Evolutionary conservation across 768 basidiomycete species (phyloP).

Genomic region (Hygrocybe coccinea): DNA sequence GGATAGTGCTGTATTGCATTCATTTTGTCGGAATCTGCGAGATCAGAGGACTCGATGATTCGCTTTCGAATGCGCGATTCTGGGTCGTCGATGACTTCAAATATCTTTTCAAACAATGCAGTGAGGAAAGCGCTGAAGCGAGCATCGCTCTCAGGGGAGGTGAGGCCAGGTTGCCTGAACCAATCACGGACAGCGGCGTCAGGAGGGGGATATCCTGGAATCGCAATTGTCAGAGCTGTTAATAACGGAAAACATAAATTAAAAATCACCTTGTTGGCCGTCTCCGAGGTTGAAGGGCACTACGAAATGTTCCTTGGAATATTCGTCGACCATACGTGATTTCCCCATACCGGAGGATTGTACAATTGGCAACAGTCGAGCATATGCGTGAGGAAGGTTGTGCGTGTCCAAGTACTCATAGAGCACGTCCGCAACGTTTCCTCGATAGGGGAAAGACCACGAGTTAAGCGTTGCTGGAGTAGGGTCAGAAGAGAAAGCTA

Average conservation of each 20-base stretch:
- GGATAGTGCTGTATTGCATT: not conserved
- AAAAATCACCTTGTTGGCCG: not conserved
- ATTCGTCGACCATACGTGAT: slow-evolving; percentile 6
- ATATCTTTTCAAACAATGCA: slow-evolving; percentile 1
- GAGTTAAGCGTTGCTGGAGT: slow-evolving; percentile 5
- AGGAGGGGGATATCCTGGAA: slow-evolving; percentile 1
- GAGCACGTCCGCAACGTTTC: slow-evolving; percentile 18
- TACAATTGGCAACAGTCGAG: slow-evolving; percentile 2
- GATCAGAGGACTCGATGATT: not conserved
- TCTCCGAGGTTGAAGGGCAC: slow-evolving; percentile 5
- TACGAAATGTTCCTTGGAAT: slow-evolving; percentile 3
- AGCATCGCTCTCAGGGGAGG: not conserved
- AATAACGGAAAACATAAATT: not conserved
- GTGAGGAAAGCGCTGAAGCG: not conserved
- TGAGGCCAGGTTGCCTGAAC: not conserved
- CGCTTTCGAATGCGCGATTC: not conserved
- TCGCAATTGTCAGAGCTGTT: not conserved
- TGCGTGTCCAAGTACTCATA: not conserved
- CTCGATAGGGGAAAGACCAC: slow-evolving; percentile 7
- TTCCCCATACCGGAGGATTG: slow-evolving; percentile 8
- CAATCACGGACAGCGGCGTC: not conserved
- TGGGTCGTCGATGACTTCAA: not conserved
- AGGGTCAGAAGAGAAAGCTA: not conserved
- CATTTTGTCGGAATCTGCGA: not conserved
- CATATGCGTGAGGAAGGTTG: not conserved